A percentile compares a stretch with the other conserved stretches of the same genome.
Conservation (phyloP, 2,329 filamentous ascomycete genomes). For the Fusarium sp. region DNA sequence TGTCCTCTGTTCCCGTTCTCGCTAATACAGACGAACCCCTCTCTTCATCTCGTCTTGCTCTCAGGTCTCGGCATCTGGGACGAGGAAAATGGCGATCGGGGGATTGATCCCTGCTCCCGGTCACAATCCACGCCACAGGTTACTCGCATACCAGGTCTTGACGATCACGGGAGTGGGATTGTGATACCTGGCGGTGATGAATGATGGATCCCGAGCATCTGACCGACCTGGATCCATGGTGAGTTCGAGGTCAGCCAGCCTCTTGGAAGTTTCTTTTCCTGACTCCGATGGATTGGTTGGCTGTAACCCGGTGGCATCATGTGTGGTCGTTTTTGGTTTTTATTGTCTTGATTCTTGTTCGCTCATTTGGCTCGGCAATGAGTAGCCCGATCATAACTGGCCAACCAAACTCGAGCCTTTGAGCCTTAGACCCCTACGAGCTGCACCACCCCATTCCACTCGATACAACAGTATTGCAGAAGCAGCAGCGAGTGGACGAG, state of each 20-base stretch:
- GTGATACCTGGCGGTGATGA: slow-evolving; percentile 11
- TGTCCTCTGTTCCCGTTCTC: background rate
- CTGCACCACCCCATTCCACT: slow-evolving; percentile 33
- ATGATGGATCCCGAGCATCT: slow-evolving; percentile 20
- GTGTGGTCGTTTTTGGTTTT: slow-evolving; percentile 11
- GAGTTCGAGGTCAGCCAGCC: slow-evolving; percentile 32
- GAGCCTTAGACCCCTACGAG: slow-evolving; percentile 9
- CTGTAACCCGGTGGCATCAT: slow-evolving; percentile 18
- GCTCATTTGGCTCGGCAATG: slow-evolving; percentile 24
- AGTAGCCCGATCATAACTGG: slow-evolving; percentile 11
- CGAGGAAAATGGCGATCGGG: slow-evolving; percentile 10
- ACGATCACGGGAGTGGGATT: slow-evolving; percentile 17
- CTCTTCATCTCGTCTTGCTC: background rate
- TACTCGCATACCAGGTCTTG: slow-evolving; percentile 20
- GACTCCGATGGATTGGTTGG: slow-evolving; percentile 19
- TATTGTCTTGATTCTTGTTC: slow-evolving; percentile 15
- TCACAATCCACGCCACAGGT: slow-evolving; percentile 12
- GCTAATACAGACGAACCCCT: background rate
- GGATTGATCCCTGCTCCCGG: slow-evolving; percentile 23
- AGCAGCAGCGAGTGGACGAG: slow-evolving; percentile 19
- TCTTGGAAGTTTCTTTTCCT: slow-evolving; percentile 22
- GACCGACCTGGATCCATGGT: slow-evolving; percentile 19
- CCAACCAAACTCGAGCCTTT: slow-evolving; percentile 15
- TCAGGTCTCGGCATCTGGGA: background rate
- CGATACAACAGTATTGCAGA: slow-evolving; percentile 5